Base-by-base conservation (phyloP, 1,284 basidiomycete genomes). In the Boletus mariae region DNA sequence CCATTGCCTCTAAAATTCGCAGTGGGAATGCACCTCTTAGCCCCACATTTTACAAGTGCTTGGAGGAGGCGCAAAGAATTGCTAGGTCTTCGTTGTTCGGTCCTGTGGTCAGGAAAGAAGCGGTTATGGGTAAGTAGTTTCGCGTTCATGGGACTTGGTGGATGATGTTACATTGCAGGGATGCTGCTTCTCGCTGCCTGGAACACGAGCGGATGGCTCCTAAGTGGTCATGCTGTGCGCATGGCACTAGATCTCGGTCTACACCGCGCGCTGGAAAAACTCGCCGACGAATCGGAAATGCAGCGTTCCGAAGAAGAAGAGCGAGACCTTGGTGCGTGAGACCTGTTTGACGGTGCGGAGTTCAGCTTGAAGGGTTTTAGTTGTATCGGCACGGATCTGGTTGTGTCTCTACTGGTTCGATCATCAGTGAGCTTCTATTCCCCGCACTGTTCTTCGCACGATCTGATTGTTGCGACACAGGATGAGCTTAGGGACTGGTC, bases 241-340 rank as follows among this genome's bases (percentile, higher is more conserved):
- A 95, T 96, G 91, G 94, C 92, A 8, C 75, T 97, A 53, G 94
- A 97, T 69, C 84, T 97, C 50, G 93, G 94, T 32, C 76, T 97
- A 23, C 93, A 97, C 69, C 84, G 90, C 38, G 92, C 92, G 1
- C 73, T 96, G 45, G 93, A 95, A 68, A 94, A 92, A 67, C 78
- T 97, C n/a, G 90, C 88, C 1, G 90, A 93, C 54, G 79, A 78
- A 48, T 76, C 68, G 53, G 82, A 79, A 31, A 86, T 87, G 66
- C 79, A 82, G 58, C 76, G 85, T 45, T 78, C 82, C 2, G 85
- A 93, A 52, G 87, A 88, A 56, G 92, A 95, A 68, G 92, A 96
- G 69, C 75, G 93, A 50, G 86, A 95, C 64, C 77, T 96, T 28
- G 87, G 90, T 90, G 71, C 55, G 75, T 65, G 32, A 32, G 47